Base-by-base conservation (phyloP, 192 early-diverging fungal species). In the Backusella psychrophila region DNA sequence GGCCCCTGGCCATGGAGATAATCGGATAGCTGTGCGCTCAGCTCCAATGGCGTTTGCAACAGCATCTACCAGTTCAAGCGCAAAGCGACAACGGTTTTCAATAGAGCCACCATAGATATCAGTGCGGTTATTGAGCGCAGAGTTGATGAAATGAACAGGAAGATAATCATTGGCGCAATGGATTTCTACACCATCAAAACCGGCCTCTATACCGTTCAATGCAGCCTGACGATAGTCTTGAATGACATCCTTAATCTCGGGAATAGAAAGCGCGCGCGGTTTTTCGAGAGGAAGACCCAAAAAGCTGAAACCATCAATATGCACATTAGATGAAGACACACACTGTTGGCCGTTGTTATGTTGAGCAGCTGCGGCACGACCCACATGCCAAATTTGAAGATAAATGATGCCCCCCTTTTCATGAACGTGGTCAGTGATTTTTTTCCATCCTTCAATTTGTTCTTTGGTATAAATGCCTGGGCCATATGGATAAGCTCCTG, bases 81-180 rank as follows among this genome's bases (percentile, higher is more conserved):
- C 68, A 15, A 82, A 75, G 6, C 81, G 77, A 56, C 77, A 41
- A 5, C 81, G 77, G 36, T 81, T 81, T 53, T 77, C 75, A 21
- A 71, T 77, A 17, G 56, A 69, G 3, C 81, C 81, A 36, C 76
- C 77, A 70, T 82, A 82, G 6, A 73, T 11, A 56, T 82, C 81
- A 0, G 92, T 96, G 74, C 97, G 91, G n/a, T 89, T 74, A 84
- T 99, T 98, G 69, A 90, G 85, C 14, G 92, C 66, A 2, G 93
- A 89, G n/a, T 90, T 91, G 17, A 96, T 77, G 77, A 98, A 96
- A 80, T 92, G 86, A 82, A 93, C 85, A 67, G 94, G 76, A 53
- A 99, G 83, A 82, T 97, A 99, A 6, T 96, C 97, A 80, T 98
- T 93, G 0, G 97, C 96, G 66, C 83, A 89, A 69, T 97, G 96